Base-by-base conservation (phyloP, 164 flowering plant species). In the Piper longum region DNA sequence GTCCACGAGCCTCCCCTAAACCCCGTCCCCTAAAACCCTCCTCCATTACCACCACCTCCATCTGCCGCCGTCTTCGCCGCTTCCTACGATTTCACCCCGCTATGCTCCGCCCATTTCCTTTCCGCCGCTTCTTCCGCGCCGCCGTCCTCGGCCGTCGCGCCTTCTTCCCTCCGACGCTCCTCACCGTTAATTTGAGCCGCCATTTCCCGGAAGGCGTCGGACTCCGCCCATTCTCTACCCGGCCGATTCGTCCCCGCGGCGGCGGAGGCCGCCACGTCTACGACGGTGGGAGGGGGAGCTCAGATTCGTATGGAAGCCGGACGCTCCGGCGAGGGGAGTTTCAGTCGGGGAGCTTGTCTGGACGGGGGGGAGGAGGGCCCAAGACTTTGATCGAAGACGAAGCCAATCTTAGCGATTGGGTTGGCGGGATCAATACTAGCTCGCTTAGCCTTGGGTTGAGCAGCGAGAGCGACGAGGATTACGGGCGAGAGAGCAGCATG, bases 331-430 rank as follows among this genome's bases (percentile, higher is more conserved):
- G 59, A 2, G 64, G 64, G 6, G 64, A 19, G 5, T 64, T 56
- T 43, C 60, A 43, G 52, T 4, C 66, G 3, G 60, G 52, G 16
- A 64, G 60, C 18, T 11, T 64, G 3, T 56, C 63, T 12, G 70
- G 60, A 7, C 56, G 57, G 14, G 54, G 42, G 9, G 36, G 36
- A 26, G 55, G 60, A 12, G 55, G 55, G 18, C 4, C 60, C 13
- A 67, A 67, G 60, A 67, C 61, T 43, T 43, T 67, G 65, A 56
- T 62, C 16, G 65, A 67, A 3, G 65, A 62, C 61, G 65, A 66
- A 39, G 68, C 62, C 4, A 62, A 59, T 45, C 68, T 66, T 43
- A 66, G 68, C 45, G 68, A 66, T 26, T 66, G 68, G 68, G 56
- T 59, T 9, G 18, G 19, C 14, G 68, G 48, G 5, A 44, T 66